Evolutionary conservation across 2,329 filamentous ascomycete species (phyloP).

Genomic region (Phoma sp.): DNA sequence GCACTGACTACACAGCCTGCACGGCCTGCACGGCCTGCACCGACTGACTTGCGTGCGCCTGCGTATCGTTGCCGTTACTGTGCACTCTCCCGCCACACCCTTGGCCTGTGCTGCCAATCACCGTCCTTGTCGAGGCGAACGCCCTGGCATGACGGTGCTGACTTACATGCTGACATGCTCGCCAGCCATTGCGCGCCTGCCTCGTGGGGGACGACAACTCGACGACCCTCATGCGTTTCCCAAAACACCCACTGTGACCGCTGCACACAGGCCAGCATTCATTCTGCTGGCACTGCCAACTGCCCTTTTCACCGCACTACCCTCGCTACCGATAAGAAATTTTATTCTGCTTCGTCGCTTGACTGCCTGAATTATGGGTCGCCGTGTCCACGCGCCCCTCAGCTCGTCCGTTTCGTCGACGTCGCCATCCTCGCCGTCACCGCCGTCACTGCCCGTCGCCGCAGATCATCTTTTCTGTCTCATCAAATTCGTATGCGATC

Average conservation of each 20-base stretch:
- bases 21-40: no score
- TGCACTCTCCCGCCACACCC: neutral
- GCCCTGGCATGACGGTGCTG: slow-evolving; percentile 6
- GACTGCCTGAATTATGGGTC: slow-evolving; percentile 18
- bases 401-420: slow-evolving; percentile 21
- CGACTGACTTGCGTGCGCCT: neutral
- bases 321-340: slow-evolving; percentile 1
- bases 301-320: neutral
- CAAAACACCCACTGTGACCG: neutral
- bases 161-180: neutral
- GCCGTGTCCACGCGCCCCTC: slow-evolving; percentile 20
- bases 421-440: slow-evolving; percentile 22
- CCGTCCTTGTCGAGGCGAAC: neutral
- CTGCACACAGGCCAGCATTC: neutral
- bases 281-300: neutral
- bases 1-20: neutral
- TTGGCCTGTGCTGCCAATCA: slow-evolving; percentile 2
- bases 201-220: neutral
- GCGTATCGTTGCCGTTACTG: slow-evolving; percentile 2
- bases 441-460: slow-evolving; percentile 8
- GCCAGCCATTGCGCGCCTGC: neutral
- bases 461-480: slow-evolving; percentile 34
- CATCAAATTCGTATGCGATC: slow-evolving; percentile 32
- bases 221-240: neutral
- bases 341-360: slow-evolving; percentile 7